A percentile compares a stretch with the other conserved stretches of the same genome.
phyloP scores from a whole-genome alignment of 2,329 filamentous ascomycete genomes.

The Madurella fahalii region DNA sequence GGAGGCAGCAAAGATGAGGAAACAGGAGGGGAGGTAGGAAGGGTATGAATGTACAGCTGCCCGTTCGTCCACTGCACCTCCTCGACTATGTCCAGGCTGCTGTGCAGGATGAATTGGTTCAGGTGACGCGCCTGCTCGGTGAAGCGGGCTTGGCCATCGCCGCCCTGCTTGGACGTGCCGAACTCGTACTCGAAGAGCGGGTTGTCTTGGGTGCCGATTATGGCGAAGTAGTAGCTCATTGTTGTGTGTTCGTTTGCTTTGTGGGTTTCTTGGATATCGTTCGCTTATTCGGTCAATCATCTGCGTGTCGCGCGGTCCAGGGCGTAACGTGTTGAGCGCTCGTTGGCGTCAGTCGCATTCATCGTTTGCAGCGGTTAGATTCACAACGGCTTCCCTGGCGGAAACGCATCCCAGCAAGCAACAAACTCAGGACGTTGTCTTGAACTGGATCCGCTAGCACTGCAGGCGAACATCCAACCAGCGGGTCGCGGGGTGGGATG shows the following conservation, averaged over 20 bases:
- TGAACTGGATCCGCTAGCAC: slow-evolving; percentile 11
- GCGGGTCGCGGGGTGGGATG: slow-evolving; percentile 13
- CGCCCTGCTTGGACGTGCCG: slow-evolving; percentile 91
- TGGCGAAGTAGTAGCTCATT: slow-evolving; percentile 99
- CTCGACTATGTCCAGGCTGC: slow-evolving; percentile 89
- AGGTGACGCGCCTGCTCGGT: slow-evolving; percentile 83
- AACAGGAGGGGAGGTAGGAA: slow-evolving; percentile 7
- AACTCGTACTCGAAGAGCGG: slow-evolving; percentile 97
- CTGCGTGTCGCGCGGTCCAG: slow-evolving; percentile 1
- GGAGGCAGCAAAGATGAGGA: background rate
- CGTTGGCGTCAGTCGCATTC: slow-evolving; percentile 1
- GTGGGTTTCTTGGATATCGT: background rate
- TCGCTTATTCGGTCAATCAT: slow-evolving; percentile 31
- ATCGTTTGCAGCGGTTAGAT: background rate
- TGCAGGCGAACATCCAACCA: slow-evolving; percentile 9
- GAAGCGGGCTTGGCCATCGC: slow-evolving; percentile 88
- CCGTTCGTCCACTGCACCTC: slow-evolving; percentile 91
- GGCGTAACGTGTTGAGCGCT: background rate
- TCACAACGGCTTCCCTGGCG: background rate
- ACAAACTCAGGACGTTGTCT: background rate
- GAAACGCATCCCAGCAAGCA: background rate
- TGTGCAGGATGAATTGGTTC: slow-evolving; percentile 97
- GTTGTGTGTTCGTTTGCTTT: slow-evolving; percentile 21
- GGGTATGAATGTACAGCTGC: slow-evolving; percentile 60
- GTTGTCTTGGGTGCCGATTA: slow-evolving; percentile 91